Conservation (phyloP, 2,329 filamentous ascomycete species). For the Orbilia brochopaga region DNA sequence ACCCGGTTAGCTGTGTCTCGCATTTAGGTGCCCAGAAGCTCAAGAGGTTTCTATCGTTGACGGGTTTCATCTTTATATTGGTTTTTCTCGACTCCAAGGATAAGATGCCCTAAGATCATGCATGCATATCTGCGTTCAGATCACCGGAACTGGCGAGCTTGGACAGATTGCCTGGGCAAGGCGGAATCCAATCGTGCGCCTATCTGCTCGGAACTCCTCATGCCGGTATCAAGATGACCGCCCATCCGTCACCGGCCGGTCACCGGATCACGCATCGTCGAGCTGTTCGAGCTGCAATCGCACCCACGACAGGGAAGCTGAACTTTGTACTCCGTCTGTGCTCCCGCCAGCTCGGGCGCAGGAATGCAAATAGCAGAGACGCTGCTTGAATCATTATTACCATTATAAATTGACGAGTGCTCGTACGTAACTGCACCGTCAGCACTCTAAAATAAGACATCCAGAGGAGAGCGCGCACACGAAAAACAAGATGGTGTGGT, state of each 20-base stretch:
- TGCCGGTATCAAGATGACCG: slow-evolving; percentile 24
- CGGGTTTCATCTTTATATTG: too few species aligned
- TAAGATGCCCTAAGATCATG: too few species aligned
- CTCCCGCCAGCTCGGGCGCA: background rate
- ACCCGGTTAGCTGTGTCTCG: background rate
- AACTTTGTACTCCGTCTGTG: slow-evolving; percentile 7
- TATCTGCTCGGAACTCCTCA: slow-evolving; percentile 37
- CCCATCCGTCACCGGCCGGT: slow-evolving; percentile 29
- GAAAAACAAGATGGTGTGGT: slow-evolving; percentile 46
- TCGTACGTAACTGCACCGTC: slow-evolving; percentile 25
- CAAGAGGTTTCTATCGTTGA: too few species aligned
- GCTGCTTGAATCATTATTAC: slow-evolving; percentile 27
- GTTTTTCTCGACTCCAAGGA: too few species aligned
- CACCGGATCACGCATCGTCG: background rate
- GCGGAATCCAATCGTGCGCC: too few species aligned
- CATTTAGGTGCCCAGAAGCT: background rate
- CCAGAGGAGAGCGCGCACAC: slow-evolving; percentile 6
- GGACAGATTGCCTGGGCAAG: too few species aligned
- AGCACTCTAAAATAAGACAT: slow-evolving; percentile 46
- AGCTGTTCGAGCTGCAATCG: background rate
- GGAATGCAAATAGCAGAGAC: slow-evolving; percentile 12
- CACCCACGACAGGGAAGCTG: background rate
- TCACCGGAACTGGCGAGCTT: too few species aligned
- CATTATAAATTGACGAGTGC: background rate
- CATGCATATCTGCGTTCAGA: too few species aligned